Evolutionary conservation across 441 rosid species (phyloP).

Genomic region (Aquilaria agallochum): DNA sequence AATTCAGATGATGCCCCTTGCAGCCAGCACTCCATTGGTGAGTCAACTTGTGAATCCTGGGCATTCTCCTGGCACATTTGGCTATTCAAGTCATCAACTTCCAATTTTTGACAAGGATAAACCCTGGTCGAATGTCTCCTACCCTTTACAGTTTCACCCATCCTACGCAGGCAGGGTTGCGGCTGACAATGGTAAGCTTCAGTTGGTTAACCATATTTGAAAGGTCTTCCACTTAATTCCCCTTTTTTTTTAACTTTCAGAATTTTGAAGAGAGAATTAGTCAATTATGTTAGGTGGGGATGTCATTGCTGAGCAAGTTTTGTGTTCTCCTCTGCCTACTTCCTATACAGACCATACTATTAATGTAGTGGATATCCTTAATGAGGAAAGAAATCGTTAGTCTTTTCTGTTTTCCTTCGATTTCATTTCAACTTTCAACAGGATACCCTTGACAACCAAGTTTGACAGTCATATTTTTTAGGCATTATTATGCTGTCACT

Average conservation of each 20-base stretch:
- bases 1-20: slow-evolving; percentile 37
- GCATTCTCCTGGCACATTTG: slow-evolving; percentile 58
- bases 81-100: slow-evolving; percentile 80
- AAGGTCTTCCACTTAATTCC: slow-evolving; percentile 18
- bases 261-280: background rate
- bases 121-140: slow-evolving; percentile 57
- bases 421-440: too few relatives aligned
- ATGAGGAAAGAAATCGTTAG: too few relatives aligned
- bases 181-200: slow-evolving; percentile 47
- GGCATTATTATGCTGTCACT: too few relatives aligned
- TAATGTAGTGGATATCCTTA: too few relatives aligned
- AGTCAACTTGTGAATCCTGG: slow-evolving; percentile 41
- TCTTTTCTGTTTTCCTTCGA: too few relatives aligned
- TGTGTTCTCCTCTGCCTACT: too few relatives aligned
- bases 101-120: slow-evolving; percentile 79
- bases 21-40: slow-evolving; percentile 33
- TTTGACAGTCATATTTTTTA: too few relatives aligned
- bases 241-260: too few relatives aligned
- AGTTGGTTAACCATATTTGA: slow-evolving; percentile 27
- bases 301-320: too few relatives aligned
- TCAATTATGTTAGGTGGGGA: background rate
- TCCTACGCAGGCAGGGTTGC: slow-evolving; percentile 51
- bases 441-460: too few relatives aligned
- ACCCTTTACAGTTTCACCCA: slow-evolving; percentile 47
- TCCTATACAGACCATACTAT: too few relatives aligned